Evolutionary conservation across 202 grass and related monocot genomes (phyloP), one percentile per base, ranked within the genome.

Genomic region (Cymbopogon flexuosus): DNA sequence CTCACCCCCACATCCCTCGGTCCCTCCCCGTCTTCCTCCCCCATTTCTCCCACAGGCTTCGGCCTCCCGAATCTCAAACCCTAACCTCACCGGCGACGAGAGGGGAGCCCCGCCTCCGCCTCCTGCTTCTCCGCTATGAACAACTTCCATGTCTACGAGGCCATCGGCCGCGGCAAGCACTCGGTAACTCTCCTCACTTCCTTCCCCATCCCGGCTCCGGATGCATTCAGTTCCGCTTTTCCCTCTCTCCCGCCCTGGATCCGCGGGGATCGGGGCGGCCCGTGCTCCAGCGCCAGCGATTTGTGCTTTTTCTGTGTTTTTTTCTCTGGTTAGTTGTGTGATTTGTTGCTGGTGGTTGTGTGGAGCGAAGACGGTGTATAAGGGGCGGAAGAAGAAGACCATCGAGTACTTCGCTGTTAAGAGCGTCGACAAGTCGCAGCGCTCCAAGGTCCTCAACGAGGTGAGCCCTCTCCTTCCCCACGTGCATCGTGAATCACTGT

Each of bases 361-460:
- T 73, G 43, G 70, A 70, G 16, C 14, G 65, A 78, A 98, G 95
- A 86, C 90, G 51, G 95, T 93, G 42, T 98, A 98, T 68, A 98
- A 98, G 77, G 95, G 95, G 64, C 86, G 95, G 78, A 98, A 94
- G 90, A 98, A 98, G 92, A 98, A 98, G 76, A 98, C 92, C 54
- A 98, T 94, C 62, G 90, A 94, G 81, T 94, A 98, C 69, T 98
- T 86, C 84, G 95, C 95, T 22, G 89, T 98, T 76, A 98, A 98
- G 90, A 98, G 95, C 62, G 95, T 98, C 22, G 95, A 98, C 84
- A 98, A 98, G 67, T 94, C 95, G 37, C 92, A 94, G 84, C 87
- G 92, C 74, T 89, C 92, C 65, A 98, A 98, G 84, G 92, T 98
- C 68, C 90, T 94, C 65, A 89, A 90, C 40, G 95, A 98, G 91